Percentiles rank a stretch among this genome's conserved stretches.
These are phyloP conservation scores for Lachancea mirantina DNA, from an alignment of 805 yeast species.

Conservation along the genomic window DNA sequence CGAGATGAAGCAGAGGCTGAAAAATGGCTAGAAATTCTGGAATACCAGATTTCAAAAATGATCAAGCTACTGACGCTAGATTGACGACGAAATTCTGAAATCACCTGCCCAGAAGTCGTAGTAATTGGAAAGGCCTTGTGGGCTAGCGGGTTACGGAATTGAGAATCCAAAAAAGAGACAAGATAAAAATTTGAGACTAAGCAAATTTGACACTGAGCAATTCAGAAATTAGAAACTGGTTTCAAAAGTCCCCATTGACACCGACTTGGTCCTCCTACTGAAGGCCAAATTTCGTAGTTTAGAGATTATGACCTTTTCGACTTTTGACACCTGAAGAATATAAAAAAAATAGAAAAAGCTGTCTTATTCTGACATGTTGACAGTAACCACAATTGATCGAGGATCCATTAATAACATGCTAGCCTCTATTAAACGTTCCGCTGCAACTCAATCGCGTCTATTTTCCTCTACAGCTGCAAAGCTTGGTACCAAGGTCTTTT, in stretches of 20 bases:
- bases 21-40: conserved; percentile 39
- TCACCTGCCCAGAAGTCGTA: too few species aligned
- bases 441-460: conserved; percentile 34
- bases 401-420: conserved; percentile 3
- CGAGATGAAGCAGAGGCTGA: conserved; percentile 38
- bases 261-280: too few species aligned
- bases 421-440: conserved; percentile 11
- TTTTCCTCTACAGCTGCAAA: conserved; percentile 43
- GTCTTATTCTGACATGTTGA: background rate
- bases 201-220: too few species aligned
- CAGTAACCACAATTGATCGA: background rate
- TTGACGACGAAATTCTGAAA: too few species aligned
- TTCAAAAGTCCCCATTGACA: too few species aligned
- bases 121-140: too few species aligned
- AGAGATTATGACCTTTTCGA: background rate
- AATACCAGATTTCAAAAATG: conserved; percentile 31
- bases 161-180: too few species aligned
- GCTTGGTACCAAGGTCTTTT: conserved; percentile 48
- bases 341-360: conserved; percentile 1
- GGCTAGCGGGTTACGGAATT: too few species aligned
- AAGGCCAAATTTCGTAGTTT: background rate
- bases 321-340: too few species aligned
- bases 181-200: too few species aligned
- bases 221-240: too few species aligned
- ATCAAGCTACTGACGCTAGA: too few species aligned